phyloP scores from a whole-genome alignment of 225 moss, liverwort and hornwort species.

The Rhytidiadelphus loreus region DNA sequence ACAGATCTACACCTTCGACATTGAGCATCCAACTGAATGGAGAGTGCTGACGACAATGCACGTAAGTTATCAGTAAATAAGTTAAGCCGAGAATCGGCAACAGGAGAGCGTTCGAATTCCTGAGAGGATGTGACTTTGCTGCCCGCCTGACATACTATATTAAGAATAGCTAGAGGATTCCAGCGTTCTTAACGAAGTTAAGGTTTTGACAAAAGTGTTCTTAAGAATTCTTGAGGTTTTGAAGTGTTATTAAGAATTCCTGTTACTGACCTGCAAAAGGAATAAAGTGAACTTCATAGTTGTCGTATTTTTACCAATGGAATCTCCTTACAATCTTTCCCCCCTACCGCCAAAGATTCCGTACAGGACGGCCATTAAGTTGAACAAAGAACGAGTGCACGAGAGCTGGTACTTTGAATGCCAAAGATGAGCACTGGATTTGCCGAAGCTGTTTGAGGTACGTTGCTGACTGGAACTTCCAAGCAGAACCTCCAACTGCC shows the following conservation, averaged over 20 bases:
- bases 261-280: neutral
- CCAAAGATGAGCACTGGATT: conserved; percentile 7
- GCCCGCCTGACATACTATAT: neutral
- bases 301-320: neutral
- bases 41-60: neutral
- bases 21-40: neutral
- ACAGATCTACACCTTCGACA: neutral
- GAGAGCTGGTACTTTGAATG: conserved; percentile 3
- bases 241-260: too few relatives aligned
- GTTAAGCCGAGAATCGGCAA: neutral
- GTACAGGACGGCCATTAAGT: neutral
- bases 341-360: neutral
- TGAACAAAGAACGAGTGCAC: neutral
- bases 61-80: neutral
- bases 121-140: neutral
- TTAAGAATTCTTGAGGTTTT: neutral
- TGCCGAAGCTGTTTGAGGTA: neutral
- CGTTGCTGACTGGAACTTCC: neutral
- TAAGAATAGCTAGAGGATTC: neutral
- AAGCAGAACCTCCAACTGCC: neutral
- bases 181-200: neutral
- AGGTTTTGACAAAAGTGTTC: neutral
- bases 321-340: neutral
- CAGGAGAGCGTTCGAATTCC: neutral
- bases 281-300: too few relatives aligned